phyloP scores from a whole-genome alignment of 73 alveolate species.

The Symbiodinium pilosum region DNA sequence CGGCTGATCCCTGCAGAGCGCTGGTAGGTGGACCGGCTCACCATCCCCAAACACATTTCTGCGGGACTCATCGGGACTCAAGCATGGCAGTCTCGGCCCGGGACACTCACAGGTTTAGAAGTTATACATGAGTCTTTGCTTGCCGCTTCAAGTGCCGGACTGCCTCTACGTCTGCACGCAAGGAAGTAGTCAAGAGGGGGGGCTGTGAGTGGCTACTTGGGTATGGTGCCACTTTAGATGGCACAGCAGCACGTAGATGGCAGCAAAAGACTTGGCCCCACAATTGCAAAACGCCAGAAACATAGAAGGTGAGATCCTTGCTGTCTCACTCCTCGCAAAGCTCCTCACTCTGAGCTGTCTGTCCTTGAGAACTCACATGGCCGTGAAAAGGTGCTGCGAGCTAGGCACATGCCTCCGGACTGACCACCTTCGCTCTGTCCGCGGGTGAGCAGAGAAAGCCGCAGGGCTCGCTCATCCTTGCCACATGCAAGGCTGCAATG shows the following conservation, averaged over 20 bases:
- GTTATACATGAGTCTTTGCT: no score
- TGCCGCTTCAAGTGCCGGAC: background rate
- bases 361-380: background rate
- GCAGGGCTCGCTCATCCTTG: slow-evolving; percentile 92
- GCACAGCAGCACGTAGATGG: no score
- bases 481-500: background rate
- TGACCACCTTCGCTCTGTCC: slow-evolving; percentile 55
- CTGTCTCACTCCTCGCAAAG: background rate
- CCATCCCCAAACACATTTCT: no score
- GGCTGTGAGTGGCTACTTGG: no score
- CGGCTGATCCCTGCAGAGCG: background rate
- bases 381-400: background rate
- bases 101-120: background rate
- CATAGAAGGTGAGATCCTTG: background rate
- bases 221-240: no score
- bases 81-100: background rate
- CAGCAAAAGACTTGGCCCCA: no score
- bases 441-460: slow-evolving; percentile 76
- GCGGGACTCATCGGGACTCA: no score
- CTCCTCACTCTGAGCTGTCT: slow-evolving; percentile 16
- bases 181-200: no score
- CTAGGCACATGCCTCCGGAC: background rate
- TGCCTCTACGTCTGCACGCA: background rate
- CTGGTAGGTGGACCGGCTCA: background rate
- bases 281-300: no score